A percentile compares a stretch with the other conserved stretches of the same genome.
phyloP scores from a whole-genome alignment of 2,329 filamentous ascomycete species.

The Mycosphaerella sp. region DNA sequence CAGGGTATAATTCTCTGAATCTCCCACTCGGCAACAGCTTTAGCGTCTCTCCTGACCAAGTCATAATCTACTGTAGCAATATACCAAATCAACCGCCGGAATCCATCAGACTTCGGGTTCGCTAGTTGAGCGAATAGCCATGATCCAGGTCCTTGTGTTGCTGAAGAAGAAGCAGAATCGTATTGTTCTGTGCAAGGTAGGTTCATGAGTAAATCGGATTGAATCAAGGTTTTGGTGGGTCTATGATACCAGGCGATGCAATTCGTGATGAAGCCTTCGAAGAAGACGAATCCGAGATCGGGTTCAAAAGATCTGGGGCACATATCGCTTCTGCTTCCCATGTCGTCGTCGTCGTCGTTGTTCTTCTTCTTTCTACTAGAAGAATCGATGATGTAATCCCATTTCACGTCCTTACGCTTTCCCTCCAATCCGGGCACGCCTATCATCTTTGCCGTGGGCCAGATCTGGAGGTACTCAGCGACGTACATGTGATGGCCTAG shows the following conservation, averaged over 20 bases:
- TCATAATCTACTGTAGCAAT: slow-evolving; percentile 12
- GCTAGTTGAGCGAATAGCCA: slow-evolving; percentile 10
- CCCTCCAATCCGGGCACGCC: slow-evolving; percentile 10
- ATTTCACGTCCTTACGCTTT: slow-evolving; percentile 14
- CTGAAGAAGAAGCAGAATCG: slow-evolving; percentile 2
- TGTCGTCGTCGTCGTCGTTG: slow-evolving; percentile 11
- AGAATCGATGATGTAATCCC: slow-evolving; percentile 13
- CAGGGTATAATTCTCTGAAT: slow-evolving; percentile 13
- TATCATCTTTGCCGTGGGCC: slow-evolving; percentile 16
- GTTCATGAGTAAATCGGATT: slow-evolving; percentile 16
- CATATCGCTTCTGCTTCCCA: not conserved
- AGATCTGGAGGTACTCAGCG: slow-evolving; percentile 8
- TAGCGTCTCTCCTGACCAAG: slow-evolving; percentile 14
- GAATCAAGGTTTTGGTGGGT: slow-evolving; percentile 13
- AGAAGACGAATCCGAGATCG: slow-evolving; percentile 1
- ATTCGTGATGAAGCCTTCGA: slow-evolving; percentile 19
- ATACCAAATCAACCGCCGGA: slow-evolving; percentile 16
- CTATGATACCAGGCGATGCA: slow-evolving; percentile 18
- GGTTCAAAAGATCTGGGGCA: no score
- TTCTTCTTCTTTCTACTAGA: slow-evolving; percentile 5
- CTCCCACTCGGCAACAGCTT: slow-evolving; percentile 14
- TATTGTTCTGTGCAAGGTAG: slow-evolving; percentile 13
- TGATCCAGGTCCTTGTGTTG: slow-evolving; percentile 6
- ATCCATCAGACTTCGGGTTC: slow-evolving; percentile 11
- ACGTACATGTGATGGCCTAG: slow-evolving; percentile 19